Base-by-base conservation (phyloP, 306 rosid genomes). In the Malus domestica region DNA sequence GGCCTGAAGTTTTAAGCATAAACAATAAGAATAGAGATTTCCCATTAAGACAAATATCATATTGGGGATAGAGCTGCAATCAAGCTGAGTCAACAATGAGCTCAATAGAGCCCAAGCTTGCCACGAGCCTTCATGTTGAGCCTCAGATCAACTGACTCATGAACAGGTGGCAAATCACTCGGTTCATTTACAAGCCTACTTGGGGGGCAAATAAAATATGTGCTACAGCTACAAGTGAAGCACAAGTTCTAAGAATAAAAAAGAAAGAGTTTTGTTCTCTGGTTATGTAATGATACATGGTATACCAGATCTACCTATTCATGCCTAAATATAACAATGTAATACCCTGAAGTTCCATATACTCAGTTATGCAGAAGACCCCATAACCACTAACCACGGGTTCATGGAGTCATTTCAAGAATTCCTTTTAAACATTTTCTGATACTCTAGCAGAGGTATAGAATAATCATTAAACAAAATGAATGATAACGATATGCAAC, bases 1-100 rank as follows among this genome's bases (percentile, higher is more conserved):
- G 76, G 62, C 60, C 55, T 63, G 11, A 80, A 59, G 57, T 46
- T 65, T 70, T 22, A 51, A 82, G 70, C 67, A 67, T 23, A 52
- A 45, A 70, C 30, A 67, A 42, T 73, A 1, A 57, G 40, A 73
- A 73, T 1, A 25, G 6, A 42, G 55, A 58, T 42, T 60, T n/a
- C 58, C 8, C 45, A 65, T 61, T 27, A 4, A 65, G 25, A 13
- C 5, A 13, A 62, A 2, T 12, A 62, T 62, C 38, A 62, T 29
- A 62, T 62, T 62, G 67, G 38, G 38, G 4, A n/a, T 2, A 6
- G 40, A 38, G 67, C 40, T 29, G 38, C 38, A 62, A 14, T 14
- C 67, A 49, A 49, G 55, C 55, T 49, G 3, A 49, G 55, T 6
- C 55, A 0, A 49, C 20, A 49, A 49, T 49, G 19, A 49, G 8